Percentiles rank a stretch among this genome's conserved stretches.
Conservation (phyloP, 2,329 filamentous ascomycete genomes). For the Aspergillus viridinutans region DNA sequence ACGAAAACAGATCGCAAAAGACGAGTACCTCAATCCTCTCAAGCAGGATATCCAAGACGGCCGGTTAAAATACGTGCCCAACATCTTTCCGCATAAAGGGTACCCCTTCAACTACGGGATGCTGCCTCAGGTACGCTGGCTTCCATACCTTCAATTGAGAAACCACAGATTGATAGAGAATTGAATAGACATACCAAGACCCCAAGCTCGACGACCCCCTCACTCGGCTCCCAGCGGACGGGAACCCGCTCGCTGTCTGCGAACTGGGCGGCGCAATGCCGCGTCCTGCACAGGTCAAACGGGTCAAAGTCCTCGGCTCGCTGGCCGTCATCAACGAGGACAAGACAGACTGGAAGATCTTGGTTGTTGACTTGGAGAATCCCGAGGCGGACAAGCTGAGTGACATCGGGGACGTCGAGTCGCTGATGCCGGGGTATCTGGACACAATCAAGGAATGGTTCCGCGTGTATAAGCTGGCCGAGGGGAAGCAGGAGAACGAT, state of each 20-base stretch:
- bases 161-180: background rate
- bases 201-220: slow-evolving; percentile 81
- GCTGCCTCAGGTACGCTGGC: slow-evolving; percentile 69
- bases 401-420: slow-evolving; percentile 89
- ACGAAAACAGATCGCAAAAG: slow-evolving; percentile 72
- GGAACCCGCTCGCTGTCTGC: slow-evolving; percentile 90
- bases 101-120: slow-evolving; percentile 97
- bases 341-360: slow-evolving; percentile 97
- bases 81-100: slow-evolving; percentile 96
- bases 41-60: slow-evolving; percentile 95
- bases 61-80: slow-evolving; percentile 89
- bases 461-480: slow-evolving; percentile 95
- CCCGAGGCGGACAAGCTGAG: slow-evolving; percentile 83
- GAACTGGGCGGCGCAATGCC: slow-evolving; percentile 89
- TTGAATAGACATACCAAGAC: slow-evolving; percentile 80
- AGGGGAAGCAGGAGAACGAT: slow-evolving; percentile 78
- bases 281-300: slow-evolving; percentile 83
- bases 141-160: background rate
- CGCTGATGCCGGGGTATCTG: slow-evolving; percentile 81
- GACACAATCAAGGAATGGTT: slow-evolving; percentile 95
- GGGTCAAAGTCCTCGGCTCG: slow-evolving; percentile 91
- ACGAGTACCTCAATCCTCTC: slow-evolving; percentile 85
- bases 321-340: slow-evolving; percentile 93
- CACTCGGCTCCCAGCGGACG: slow-evolving; percentile 93
- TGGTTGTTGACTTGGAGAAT: slow-evolving; percentile 84